Conservation (phyloP, 768 basidiomycete genomes). For the Tylopilus vinaceipallidus region DNA sequence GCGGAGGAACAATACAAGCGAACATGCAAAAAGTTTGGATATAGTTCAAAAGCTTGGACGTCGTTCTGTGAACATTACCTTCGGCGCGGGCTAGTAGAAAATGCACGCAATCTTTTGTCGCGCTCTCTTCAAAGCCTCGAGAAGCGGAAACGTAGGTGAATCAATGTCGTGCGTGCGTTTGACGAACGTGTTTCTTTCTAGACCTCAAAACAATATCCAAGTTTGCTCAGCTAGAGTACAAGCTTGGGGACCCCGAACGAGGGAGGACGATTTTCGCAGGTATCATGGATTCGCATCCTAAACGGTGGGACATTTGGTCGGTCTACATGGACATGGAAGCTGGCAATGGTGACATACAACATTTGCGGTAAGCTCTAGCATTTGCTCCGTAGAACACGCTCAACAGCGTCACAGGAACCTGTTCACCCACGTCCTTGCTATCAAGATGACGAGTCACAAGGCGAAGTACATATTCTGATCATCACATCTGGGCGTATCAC, state of each 20-base stretch:
- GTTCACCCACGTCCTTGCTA: conserved; percentile 79
- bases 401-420: conserved; percentile 54
- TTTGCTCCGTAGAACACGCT: neutral
- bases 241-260: conserved; percentile 88
- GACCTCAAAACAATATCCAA: conserved; percentile 95
- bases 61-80: conserved; percentile 82
- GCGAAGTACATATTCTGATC: conserved; percentile 70
- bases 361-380: conserved; percentile 53
- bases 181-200: conserved; percentile 30
- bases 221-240: conserved; percentile 95
- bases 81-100: conserved; percentile 67
- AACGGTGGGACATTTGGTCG: conserved; percentile 93
- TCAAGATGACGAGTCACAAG: conserved; percentile 92
- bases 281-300: conserved; percentile 92
- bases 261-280: conserved; percentile 97
- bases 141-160: conserved; percentile 83
- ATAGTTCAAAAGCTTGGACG: conserved; percentile 93
- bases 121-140: conserved; percentile 88
- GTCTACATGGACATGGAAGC: conserved; percentile 97
- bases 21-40: conserved; percentile 91
- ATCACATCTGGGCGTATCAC: neutral
- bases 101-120: conserved; percentile 82
- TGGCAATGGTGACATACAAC: conserved; percentile 73
- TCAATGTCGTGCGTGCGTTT: neutral
- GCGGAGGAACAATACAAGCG: conserved; percentile 90